Base-by-base conservation (phyloP, 169 alveolate species). In the Plasmodium coatneyi region DNA sequence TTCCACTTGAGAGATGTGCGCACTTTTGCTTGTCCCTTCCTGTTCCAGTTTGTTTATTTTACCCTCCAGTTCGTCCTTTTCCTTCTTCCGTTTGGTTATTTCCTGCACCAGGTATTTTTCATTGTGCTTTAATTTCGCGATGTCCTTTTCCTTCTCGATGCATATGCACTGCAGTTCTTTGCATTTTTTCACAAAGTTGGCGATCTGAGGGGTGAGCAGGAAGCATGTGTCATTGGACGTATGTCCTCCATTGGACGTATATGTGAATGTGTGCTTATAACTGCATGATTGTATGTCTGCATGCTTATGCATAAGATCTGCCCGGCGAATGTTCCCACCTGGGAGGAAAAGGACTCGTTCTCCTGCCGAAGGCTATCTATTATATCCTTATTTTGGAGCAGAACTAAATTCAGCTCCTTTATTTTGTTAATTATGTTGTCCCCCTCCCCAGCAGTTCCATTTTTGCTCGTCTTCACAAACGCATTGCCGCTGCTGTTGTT, bases 401-500 rank as follows among this genome's bases (percentile, higher is more conserved):
- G 22, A 6, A 74, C 36, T 84, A 76, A 54, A 84, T 84, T 84
- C 56, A 84, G 79, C 19, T 84, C 93, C 41, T 72, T 84, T 76
- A 84, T 72, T 84, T 84, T 72, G 81, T 74, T 76, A 76, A 84
- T 78, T 84, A 84, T 74, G 41, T 74, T 84, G 79, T 84, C 93
- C 39, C 72, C 82, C 28, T 76, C 93, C 34, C 56, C 30, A 14
- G 32, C 46, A 12, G 30, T 14, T 25, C 39, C 83, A 74, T 84
- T 72, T 74, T 84, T 76, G 43, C 46, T 52, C 36, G 72, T 25
- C 25, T 39, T 41, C 36, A 12, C 16, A 14, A 16, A 6, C 3
- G 52, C 9, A 25, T n/a, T 54, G 10, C 80, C 66, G 43, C 22
- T 41, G 56, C 16, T 34, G 71, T 2, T 74, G 49, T 25, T 56